Evolutionary conservation across 768 basidiomycete species (phyloP).

Genomic region (Rubroboletus pulcherrimus): DNA sequence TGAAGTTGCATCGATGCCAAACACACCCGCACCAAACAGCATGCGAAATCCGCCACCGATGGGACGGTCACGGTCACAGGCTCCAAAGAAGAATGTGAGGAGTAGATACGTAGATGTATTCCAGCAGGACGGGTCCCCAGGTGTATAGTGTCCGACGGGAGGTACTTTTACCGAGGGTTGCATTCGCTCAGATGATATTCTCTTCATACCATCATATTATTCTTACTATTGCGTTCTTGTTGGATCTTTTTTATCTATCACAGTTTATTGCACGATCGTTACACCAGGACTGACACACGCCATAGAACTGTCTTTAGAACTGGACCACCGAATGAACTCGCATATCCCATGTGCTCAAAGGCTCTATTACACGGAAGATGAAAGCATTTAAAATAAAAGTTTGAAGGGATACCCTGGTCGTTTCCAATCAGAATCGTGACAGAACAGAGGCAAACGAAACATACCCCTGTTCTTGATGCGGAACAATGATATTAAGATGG

Average conservation of each 20-base stretch:
- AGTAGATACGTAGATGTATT: conserved; percentile 92
- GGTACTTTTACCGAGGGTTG: neutral
- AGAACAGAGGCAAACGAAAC: conserved; percentile 1
- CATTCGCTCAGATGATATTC: conserved; percentile 1
- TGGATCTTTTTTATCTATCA: conserved; percentile 24
- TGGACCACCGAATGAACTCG: neutral
- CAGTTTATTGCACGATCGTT: conserved; percentile 8
- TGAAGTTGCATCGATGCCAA: conserved; percentile 34
- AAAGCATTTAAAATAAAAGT: conserved; percentile 53
- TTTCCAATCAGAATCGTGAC: neutral
- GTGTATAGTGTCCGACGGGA: conserved; percentile 8
- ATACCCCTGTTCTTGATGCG: conserved; percentile 87
- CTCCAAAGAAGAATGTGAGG: conserved; percentile 71
- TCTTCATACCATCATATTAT: conserved; percentile 19
- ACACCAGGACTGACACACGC: neutral
- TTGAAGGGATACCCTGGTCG: conserved; percentile 75
- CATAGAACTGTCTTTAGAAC: neutral
- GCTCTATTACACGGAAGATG: neutral
- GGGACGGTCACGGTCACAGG: conserved; percentile 49
- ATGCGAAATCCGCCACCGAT: conserved; percentile 35
- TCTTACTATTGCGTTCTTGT: conserved; percentile 13
- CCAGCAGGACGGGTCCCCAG: conserved; percentile 44
- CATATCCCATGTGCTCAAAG: neutral
- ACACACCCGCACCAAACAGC: conserved; percentile 26
- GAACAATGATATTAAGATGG: conserved; percentile 82